A percentile compares a stretch with the other conserved stretches of the same genome.
phyloP scores from a whole-genome alignment of 768 basidiomycete genomes.

The Royoungia palumana region DNA sequence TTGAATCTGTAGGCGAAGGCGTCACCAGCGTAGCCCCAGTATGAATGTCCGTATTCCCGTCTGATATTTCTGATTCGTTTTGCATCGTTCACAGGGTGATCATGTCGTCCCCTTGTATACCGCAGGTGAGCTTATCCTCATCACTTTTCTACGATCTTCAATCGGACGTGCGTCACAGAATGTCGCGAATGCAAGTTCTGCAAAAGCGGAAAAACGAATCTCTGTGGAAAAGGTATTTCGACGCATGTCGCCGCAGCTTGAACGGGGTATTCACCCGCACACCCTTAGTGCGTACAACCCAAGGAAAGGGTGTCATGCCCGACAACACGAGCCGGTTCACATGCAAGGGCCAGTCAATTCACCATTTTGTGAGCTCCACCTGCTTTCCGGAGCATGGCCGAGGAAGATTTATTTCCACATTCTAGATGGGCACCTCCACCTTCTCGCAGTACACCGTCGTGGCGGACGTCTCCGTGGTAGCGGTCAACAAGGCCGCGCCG shows the following conservation, averaged over 20 bases:
- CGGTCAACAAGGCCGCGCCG: slow-evolving; percentile 80
- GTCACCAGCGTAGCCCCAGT: slow-evolving; percentile 74
- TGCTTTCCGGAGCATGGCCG: neutral
- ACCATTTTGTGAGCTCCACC: slow-evolving; percentile 75
- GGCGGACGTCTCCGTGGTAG: slow-evolving; percentile 93
- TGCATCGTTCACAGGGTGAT: slow-evolving; percentile 56
- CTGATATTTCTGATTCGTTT: neutral
- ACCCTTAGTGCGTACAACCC: slow-evolving; percentile 77
- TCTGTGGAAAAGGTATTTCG: slow-evolving; percentile 81
- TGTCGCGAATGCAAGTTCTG: slow-evolving; percentile 99
- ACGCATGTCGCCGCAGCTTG: neutral
- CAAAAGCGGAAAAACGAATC: slow-evolving; percentile 96
- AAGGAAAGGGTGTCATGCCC: slow-evolving; percentile 94
- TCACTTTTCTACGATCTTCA: neutral
- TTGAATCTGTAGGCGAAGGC: slow-evolving; percentile 95
- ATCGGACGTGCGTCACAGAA: slow-evolving; percentile 43
- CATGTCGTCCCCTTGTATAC: slow-evolving; percentile 98
- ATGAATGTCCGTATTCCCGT: slow-evolving; percentile 14
- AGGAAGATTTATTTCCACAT: neutral
- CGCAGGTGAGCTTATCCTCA: slow-evolving; percentile 55
- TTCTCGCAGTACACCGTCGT: slow-evolving; percentile 99
- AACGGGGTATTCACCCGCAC: neutral
- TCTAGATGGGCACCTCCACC: slow-evolving; percentile 95
- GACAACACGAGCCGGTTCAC: slow-evolving; percentile 87
- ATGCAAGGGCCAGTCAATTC: slow-evolving; percentile 78